Conservation (phyloP, 306 rosid genomes). For the Trifolium repens region DNA sequence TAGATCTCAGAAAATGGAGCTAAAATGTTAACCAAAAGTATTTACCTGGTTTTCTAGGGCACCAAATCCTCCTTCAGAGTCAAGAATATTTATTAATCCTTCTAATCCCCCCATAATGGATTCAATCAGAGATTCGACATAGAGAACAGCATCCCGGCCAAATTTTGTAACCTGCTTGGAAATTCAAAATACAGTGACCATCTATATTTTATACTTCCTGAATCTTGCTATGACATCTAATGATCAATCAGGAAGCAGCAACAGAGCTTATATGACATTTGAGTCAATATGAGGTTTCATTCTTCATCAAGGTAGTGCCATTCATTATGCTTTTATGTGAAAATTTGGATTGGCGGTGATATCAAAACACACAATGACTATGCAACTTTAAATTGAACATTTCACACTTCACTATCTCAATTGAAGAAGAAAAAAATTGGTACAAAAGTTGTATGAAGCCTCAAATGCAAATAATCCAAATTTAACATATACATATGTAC, state of each 20-base stretch:
- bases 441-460: constrained; percentile 30
- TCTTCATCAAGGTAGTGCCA: constrained; percentile 30
- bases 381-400: constrained; percentile 27
- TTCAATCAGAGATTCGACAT: constrained; percentile 96
- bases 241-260: constrained; percentile 22
- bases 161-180: constrained; percentile 87
- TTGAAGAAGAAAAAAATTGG: constrained; percentile 6
- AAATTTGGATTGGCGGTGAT: too few species aligned
- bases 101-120: constrained; percentile 99
- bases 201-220: constrained; percentile 37
- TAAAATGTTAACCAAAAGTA: constrained; percentile 37
- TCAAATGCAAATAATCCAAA: constrained; percentile 9
- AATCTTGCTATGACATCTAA: constrained; percentile 31
- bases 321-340: background rate
- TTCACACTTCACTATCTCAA: constrained; percentile 22
- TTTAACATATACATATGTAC: constrained; percentile 13
- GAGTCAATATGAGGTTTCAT: constrained; percentile 24
- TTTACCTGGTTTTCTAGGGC: constrained; percentile 93
- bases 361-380: too few species aligned
- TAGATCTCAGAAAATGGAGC: constrained; percentile 45
- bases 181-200: constrained; percentile 39
- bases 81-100: constrained; percentile 94
- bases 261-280: constrained; percentile 32
- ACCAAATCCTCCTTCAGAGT: constrained; percentile 99
- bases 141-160: constrained; percentile 98